Evolutionary conservation across 1,284 basidiomycete species (phyloP), one percentile per base, ranked within the genome.

Genomic region (Leccinum pallidistipes): DNA sequence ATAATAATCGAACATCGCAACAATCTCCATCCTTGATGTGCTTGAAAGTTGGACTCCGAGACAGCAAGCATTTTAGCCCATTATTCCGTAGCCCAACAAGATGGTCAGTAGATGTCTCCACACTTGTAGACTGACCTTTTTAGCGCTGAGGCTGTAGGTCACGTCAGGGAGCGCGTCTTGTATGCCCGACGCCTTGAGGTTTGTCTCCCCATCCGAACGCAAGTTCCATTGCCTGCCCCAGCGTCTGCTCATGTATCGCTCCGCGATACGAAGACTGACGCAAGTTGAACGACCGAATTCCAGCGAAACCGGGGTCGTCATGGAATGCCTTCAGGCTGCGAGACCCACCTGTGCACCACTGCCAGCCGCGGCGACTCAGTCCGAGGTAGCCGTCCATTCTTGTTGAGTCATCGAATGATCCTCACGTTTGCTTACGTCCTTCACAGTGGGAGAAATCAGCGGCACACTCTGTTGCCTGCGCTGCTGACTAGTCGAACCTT

Each of bases 1-100:
- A 36, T 70, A 49, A 36, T 70, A 49, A 58, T 54, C 32, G 57
- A 45, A 45, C 43, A 45, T 45, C 43, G 18, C 45, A 47, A 58
- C 36, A 38, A 32, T 34, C 43, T 50, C 10, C 36, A 50, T 3
- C 24, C 51, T 31, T 10, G 45, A 40, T 49, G 36, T 45, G 18
- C 16, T 58, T 34, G 21, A 27, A 36, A 31, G 57, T 31, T 45
- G 49, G 36, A 21, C 34, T 34, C 27, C 47, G n/a, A 27, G 43
- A 50, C 4, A 21, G 11, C 18, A 47, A 21, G 11, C 18, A 40
- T 8, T 40, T 56, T 56, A 36, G 6, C 51, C 55, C 11, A 54
- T 21, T 40, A 21, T 31, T 47, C 9, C 47, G 43, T 36, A 24
- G 32, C 68, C 36, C 34, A 53, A 55, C 47, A 40, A 47, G 18